A percentile compares a stretch with the other conserved stretches of the same genome.
Conservation (phyloP, 106 monocot genomes). For the Chionographis japonica region DNA sequence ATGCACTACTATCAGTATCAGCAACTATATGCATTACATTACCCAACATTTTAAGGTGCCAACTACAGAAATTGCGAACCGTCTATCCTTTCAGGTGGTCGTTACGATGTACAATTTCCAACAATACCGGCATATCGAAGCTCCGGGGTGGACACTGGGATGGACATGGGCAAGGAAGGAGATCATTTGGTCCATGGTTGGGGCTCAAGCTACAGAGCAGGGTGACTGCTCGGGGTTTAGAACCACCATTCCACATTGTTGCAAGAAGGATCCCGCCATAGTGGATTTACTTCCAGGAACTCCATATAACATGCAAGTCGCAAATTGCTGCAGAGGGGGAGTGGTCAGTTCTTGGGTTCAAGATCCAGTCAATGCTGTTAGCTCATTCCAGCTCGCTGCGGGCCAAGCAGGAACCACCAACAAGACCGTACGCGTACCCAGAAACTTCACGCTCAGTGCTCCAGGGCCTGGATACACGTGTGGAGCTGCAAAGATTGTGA, state of each 20-base stretch:
- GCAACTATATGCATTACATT: background rate
- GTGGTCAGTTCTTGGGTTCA: conserved; percentile 62
- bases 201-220: conserved; percentile 68
- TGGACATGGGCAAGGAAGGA: conserved; percentile 83
- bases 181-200: conserved; percentile 68
- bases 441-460: conserved; percentile 64
- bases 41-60: background rate
- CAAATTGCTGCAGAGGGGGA: conserved; percentile 86
- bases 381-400: conserved; percentile 70
- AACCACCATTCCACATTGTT: conserved; percentile 59
- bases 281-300: conserved; percentile 75
- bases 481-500: conserved; percentile 47
- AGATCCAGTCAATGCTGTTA: conserved; percentile 52
- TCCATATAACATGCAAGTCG: conserved; percentile 72
- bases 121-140: conserved; percentile 73
- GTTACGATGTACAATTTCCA: conserved; percentile 79
- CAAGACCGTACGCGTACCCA: conserved; percentile 59
- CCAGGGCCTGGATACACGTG: conserved; percentile 84
- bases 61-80: background rate
- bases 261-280: conserved; percentile 53
- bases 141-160: conserved; percentile 75
- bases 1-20: no score
- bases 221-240: conserved; percentile 75
- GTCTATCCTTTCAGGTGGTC: conserved; percentile 29
- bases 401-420: conserved; percentile 66